Percentiles rank a stretch among this genome's conserved stretches.
phyloP scores from a whole-genome alignment of 176 grass and related monocot species.

The Oryza australiensis region DNA sequence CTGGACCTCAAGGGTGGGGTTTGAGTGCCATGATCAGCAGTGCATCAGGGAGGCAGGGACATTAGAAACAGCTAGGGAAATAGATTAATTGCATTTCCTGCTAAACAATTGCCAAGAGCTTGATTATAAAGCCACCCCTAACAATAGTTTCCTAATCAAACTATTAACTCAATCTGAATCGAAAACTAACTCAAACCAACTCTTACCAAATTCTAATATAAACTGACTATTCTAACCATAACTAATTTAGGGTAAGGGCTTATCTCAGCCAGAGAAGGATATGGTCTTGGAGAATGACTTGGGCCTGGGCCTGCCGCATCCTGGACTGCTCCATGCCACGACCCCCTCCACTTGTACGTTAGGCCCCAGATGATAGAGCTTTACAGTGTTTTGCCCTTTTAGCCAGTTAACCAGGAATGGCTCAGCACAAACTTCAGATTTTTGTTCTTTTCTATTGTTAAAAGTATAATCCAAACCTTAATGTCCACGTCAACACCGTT shows the following conservation, averaged over 20 bases:
- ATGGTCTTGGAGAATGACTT: neutral
- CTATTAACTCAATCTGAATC: neutral
- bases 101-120: neutral
- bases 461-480: conserved; percentile 2
- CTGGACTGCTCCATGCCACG: neutral
- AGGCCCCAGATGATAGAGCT: neutral
- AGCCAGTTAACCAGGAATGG: neutral
- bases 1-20: neutral
- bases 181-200: neutral
- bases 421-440: neutral
- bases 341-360: neutral
- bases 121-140: neutral
- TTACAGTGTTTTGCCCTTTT: neutral
- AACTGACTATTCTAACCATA: neutral
- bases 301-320: neutral
- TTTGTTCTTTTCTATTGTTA: neutral
- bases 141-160: neutral
- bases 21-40: neutral
- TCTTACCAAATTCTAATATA: neutral
- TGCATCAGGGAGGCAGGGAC: neutral
- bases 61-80: neutral
- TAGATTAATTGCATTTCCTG: neutral
- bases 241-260: neutral
- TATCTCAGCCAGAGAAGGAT: neutral
- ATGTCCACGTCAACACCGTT: neutral